A percentile compares a stretch with the other conserved stretches of the same genome.
These are phyloP conservation scores for Bruguiera parviflora DNA, from an alignment of 345 rosid species.

Conservation along the genomic window DNA sequence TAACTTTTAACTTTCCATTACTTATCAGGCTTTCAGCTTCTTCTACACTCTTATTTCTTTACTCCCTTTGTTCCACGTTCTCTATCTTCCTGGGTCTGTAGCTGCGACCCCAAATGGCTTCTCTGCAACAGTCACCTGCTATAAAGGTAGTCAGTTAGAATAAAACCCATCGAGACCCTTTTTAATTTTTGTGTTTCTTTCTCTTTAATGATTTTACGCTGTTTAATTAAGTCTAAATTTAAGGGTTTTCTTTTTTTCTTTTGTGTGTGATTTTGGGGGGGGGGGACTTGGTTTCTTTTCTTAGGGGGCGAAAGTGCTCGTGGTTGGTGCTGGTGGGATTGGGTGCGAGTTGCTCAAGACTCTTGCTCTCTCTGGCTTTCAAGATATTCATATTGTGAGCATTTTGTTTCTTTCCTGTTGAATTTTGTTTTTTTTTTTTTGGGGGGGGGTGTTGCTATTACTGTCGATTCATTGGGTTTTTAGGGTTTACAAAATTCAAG, in stretches of 20 bases:
- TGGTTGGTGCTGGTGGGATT: slow-evolving; percentile 99
- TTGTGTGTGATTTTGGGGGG: too few relatives aligned
- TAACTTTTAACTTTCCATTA: not conserved
- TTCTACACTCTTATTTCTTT: not conserved
- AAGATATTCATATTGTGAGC: slow-evolving; percentile 92
- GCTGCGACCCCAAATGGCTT: slow-evolving; percentile 39
- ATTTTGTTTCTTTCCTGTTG: not conserved
- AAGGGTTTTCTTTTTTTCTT: slow-evolving; percentile 12
- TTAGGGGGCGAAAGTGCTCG: slow-evolving; percentile 91
- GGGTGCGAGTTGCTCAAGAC: slow-evolving; percentile 98
- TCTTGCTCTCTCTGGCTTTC: slow-evolving; percentile 88
- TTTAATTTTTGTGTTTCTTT: not conserved
- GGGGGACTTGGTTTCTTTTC: slow-evolving; percentile 8
- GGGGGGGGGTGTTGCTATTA: not conserved
- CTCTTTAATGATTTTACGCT: not conserved
- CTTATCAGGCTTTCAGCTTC: not conserved
- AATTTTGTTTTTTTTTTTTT: not conserved
- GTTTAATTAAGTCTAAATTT: slow-evolving; percentile 1
- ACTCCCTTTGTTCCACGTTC: slow-evolving; percentile 12
- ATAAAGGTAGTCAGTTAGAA: slow-evolving; percentile 45
- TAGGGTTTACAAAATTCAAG: not conserved
- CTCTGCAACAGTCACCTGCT: slow-evolving; percentile 41
- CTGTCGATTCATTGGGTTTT: not conserved
- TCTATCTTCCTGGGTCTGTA: not conserved
- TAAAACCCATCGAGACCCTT: not conserved